Conservation (phyloP, 495 filamentous ascomycete genomes). For the Penicillium steckii region DNA sequence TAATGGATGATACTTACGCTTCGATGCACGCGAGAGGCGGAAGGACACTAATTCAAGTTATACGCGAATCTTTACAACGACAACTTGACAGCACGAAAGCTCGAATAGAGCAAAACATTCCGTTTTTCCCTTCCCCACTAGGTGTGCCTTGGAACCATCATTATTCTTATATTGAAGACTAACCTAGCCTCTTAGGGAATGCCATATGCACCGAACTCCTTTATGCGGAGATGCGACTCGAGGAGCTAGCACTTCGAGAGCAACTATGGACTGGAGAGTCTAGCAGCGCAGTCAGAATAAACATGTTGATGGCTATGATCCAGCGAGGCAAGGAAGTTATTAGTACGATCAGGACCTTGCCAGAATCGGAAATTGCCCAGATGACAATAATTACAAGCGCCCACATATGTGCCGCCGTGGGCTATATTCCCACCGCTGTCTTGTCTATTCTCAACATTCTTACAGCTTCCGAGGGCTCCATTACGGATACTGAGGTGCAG, state of each 20-base stretch:
- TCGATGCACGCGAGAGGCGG: conserved; percentile 15
- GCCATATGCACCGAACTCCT: conserved; percentile 16
- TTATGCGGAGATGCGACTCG: conserved; percentile 14
- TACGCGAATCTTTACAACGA: conserved; percentile 10
- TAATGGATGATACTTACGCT: conserved; percentile 13
- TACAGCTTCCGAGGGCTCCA: not conserved
- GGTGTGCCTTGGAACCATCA: conserved; percentile 3
- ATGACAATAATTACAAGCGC: conserved; percentile 12
- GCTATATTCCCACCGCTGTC: conserved; percentile 13
- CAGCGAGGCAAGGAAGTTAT: conserved; percentile 15
- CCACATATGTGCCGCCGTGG: conserved; percentile 13
- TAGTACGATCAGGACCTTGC: conserved; percentile 5
- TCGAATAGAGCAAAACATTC: conserved; percentile 9
- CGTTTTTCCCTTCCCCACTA: conserved; percentile 8
- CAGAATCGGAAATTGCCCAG: conserved; percentile 9
- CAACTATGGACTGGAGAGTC: conserved; percentile 16
- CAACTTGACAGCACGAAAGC: conserved; percentile 16
- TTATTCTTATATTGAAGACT: not conserved
- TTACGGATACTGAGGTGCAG: conserved; percentile 9
- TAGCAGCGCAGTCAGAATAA: conserved; percentile 6
- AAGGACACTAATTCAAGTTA: conserved; percentile 7
- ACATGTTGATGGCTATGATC: conserved; percentile 14
- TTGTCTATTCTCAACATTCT: conserved; percentile 13
- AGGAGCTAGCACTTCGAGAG: conserved; percentile 14
- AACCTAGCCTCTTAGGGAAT: conserved; percentile 10